Evolutionary conservation across 306 rosid genomes (phyloP).

Genomic region (Vigna hirtella): DNA sequence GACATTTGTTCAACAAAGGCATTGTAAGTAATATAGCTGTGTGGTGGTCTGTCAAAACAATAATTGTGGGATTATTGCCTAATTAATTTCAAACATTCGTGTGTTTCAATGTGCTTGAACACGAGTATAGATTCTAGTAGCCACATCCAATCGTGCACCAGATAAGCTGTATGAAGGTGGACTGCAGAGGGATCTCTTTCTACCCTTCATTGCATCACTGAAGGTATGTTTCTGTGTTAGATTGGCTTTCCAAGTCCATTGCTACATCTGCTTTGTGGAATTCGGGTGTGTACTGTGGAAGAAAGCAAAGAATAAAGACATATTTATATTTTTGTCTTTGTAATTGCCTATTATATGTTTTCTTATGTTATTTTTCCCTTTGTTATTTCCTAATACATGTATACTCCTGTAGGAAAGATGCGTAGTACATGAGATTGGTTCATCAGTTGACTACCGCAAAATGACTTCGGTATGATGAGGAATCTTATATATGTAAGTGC

Average conservation of each 20-base stretch:
- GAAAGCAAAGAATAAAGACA: conserved; percentile 24
- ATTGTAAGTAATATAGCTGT: conserved; percentile 63
- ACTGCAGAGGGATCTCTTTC: conserved; percentile 94
- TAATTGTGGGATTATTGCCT: conserved; percentile 39
- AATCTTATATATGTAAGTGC: conserved; percentile 7
- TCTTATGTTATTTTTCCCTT: not conserved
- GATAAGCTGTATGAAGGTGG: conserved; percentile 94
- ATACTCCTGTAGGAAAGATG: conserved; percentile 83
- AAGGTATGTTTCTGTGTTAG: conserved; percentile 61
- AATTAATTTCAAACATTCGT: conserved; percentile 31
- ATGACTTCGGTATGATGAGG: conserved; percentile 77
- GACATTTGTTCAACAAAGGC: conserved; percentile 82
- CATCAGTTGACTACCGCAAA: conserved; percentile 86
- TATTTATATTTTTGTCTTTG: conserved; percentile 19
- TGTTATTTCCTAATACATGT: conserved; percentile 38
- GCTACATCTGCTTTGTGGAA: conserved; percentile 33
- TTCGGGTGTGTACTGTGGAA: conserved; percentile 33
- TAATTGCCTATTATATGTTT: conserved; percentile 38
- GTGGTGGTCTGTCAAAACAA: conserved; percentile 19
- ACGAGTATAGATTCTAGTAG: conserved; percentile 80
- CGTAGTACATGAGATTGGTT: conserved; percentile 85
- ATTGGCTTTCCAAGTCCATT: conserved; percentile 28
- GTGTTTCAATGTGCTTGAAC: conserved; percentile 46
- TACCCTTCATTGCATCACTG: conserved; percentile 84
- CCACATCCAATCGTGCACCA: conserved; percentile 98